Conservation (phyloP, 176 grass and related monocot species). For the Zizania latifolia region DNA sequence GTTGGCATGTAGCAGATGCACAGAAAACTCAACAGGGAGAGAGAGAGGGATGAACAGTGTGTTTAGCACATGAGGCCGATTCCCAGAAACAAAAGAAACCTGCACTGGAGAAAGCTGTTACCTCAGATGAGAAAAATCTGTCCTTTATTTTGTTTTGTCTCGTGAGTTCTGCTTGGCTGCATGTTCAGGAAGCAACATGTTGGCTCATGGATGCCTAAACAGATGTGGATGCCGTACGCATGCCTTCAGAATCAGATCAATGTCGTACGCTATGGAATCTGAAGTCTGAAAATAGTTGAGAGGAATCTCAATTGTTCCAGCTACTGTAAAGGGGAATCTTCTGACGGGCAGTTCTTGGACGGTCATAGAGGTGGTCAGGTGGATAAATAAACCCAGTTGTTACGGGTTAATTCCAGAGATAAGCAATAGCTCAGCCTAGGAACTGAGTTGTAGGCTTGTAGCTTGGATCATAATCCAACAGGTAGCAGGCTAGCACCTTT, state of each 20-base stretch:
- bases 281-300: neutral
- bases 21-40: neutral
- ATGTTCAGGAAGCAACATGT: neutral
- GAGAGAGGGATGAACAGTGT: neutral
- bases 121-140: neutral
- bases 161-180: neutral
- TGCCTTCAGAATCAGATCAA: neutral
- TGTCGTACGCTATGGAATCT: neutral
- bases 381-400: neutral
- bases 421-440: neutral
- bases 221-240: neutral
- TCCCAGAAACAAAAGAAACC: neutral
- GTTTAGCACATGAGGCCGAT: neutral
- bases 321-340: neutral
- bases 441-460: neutral
- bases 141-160: neutral
- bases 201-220: neutral
- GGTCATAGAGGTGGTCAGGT: too few species aligned
- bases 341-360: too few species aligned
- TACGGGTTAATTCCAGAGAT: neutral
- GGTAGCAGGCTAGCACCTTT: neutral
- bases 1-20: neutral
- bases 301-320: neutral
- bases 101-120: neutral
- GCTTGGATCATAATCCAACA: neutral